phyloP scores from a whole-genome alignment of 495 filamentous ascomycete species.

The Aspergillus cristatus region DNA sequence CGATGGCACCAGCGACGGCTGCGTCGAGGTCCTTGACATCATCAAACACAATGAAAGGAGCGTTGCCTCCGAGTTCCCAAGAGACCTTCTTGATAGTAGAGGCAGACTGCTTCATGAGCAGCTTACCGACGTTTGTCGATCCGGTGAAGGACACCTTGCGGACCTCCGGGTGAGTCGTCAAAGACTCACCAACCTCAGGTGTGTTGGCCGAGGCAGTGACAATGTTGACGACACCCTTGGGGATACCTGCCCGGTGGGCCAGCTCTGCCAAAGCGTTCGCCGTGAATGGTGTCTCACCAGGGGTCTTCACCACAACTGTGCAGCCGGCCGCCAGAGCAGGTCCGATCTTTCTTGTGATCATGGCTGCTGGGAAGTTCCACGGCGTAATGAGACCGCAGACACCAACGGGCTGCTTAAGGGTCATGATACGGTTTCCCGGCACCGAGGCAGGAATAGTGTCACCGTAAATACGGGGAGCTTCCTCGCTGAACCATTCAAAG shows the following conservation, averaged over 20 bases:
- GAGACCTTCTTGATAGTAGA: conserved; percentile 78
- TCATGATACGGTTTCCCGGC: conserved; percentile 65
- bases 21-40: conserved; percentile 69
- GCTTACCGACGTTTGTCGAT: conserved; percentile 74
- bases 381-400: conserved; percentile 94
- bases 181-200: conserved; percentile 57
- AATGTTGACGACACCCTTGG: conserved; percentile 76
- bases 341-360: conserved; percentile 84
- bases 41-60: conserved; percentile 89
- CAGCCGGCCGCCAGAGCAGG: conserved; percentile 79
- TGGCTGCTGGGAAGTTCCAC: conserved; percentile 92
- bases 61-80: conserved; percentile 84
- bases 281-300: conserved; percentile 79
- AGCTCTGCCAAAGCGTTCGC: conserved; percentile 75
- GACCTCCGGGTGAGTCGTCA: conserved; percentile 63
- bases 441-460: conserved; percentile 66
- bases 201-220: conserved; percentile 66
- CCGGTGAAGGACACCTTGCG: conserved; percentile 89
- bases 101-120: conserved; percentile 77
- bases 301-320: conserved; percentile 77
- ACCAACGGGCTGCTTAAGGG: conserved; percentile 78
- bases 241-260: conserved; percentile 73
- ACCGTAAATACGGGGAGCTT: conserved; percentile 61
- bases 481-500: conserved; percentile 73
- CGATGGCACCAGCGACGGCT: conserved; percentile 66